These are phyloP conservation scores for Ophiostoma himal-ulmi DNA, from an alignment of 2,329 filamentous ascomycete species.

Conservation along the genomic window DNA sequence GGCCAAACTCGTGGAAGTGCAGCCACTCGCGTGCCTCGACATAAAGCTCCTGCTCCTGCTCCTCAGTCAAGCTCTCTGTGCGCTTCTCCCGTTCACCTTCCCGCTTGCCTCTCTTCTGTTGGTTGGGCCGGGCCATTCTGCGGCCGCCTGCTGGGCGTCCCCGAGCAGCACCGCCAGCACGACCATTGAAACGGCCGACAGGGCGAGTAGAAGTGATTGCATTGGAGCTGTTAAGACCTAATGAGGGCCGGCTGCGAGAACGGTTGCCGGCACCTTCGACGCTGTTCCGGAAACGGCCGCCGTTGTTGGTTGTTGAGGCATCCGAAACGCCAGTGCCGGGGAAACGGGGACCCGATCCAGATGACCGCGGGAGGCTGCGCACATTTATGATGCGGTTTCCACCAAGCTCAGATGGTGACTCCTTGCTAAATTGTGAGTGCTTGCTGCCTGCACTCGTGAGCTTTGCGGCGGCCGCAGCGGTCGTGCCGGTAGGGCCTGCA, in stretches of 20 bases:
- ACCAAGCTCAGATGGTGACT: not conserved
- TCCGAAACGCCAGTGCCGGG: conserved; percentile 17
- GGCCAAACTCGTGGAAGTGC: conserved; percentile 32
- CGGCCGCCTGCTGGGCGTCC: not conserved
- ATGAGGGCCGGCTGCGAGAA: not conserved
- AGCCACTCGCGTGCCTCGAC: conserved; percentile 29
- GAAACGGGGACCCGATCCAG: conserved; percentile 11
- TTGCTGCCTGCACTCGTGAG: conserved; percentile 16
- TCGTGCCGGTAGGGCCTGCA: no score
- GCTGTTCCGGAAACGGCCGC: conserved; percentile 14
- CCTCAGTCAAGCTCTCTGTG: not conserved
- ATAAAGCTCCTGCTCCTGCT: conserved; percentile 16
- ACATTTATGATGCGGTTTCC: conserved; percentile 30
- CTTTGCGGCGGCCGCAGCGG: not conserved
- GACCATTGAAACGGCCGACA: not conserved
- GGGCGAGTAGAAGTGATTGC: not conserved
- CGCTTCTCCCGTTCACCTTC: conserved; percentile 18
- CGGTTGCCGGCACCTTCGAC: not conserved
- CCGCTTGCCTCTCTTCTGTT: not conserved
- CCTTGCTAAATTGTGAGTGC: not conserved
- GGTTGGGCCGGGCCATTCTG: not conserved
- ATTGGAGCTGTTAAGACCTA: not conserved
- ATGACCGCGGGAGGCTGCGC: conserved; percentile 28
- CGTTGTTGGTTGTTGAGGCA: not conserved
- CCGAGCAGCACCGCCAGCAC: not conserved